A percentile compares a stretch with the other conserved stretches of the same genome.
Evolutionary conservation across 2,329 filamentous ascomycete species (phyloP).

Genomic region (Cytospora leucostoma): DNA sequence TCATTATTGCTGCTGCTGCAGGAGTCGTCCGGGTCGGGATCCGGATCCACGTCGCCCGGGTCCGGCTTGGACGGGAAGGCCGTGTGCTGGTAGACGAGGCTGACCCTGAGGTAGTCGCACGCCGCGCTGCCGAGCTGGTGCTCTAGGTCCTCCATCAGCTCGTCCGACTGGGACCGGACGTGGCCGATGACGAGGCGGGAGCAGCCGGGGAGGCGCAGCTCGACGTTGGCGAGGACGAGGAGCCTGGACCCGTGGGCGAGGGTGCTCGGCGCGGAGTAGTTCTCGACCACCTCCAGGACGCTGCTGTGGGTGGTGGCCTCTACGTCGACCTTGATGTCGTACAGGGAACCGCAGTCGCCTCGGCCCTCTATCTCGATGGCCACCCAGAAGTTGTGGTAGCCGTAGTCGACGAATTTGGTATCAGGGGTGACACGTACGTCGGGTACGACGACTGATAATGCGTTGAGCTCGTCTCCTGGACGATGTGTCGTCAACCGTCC

Average conservation of each 20-base stretch:
- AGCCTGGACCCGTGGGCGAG: conserved; percentile 47
- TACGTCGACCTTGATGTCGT: conserved; percentile 18
- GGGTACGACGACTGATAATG: conserved; percentile 7
- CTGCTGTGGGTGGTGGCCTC: conserved; percentile 28
- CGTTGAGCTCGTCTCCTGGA: neutral
- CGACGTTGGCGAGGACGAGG: conserved; percentile 52
- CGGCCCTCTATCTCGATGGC: conserved; percentile 22
- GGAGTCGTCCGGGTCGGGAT: neutral
- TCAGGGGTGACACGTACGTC: conserved; percentile 23
- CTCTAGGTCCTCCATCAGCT: conserved; percentile 61
- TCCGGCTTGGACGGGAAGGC: conserved; percentile 45
- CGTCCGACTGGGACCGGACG: conserved; percentile 49
- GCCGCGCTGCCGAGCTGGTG: conserved; percentile 52
- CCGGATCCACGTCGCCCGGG: neutral
- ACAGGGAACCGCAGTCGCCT: conserved; percentile 23
- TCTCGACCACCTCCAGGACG: conserved; percentile 50
- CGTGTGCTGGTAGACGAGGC: conserved; percentile 58
- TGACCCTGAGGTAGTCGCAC: conserved; percentile 53
- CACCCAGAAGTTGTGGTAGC: conserved; percentile 25
- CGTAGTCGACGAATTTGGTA: conserved; percentile 12
- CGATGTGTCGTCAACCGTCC: conserved; percentile 10
- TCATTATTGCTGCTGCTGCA: conserved; percentile 38
- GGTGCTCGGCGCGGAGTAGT: conserved; percentile 46
- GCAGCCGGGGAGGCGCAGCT: conserved; percentile 34
- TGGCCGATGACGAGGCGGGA: conserved; percentile 30